Percentiles rank a stretch among this genome's conserved stretches.
phyloP scores from a whole-genome alignment of 331 rosid genomes.

The Quercus phellos region DNA sequence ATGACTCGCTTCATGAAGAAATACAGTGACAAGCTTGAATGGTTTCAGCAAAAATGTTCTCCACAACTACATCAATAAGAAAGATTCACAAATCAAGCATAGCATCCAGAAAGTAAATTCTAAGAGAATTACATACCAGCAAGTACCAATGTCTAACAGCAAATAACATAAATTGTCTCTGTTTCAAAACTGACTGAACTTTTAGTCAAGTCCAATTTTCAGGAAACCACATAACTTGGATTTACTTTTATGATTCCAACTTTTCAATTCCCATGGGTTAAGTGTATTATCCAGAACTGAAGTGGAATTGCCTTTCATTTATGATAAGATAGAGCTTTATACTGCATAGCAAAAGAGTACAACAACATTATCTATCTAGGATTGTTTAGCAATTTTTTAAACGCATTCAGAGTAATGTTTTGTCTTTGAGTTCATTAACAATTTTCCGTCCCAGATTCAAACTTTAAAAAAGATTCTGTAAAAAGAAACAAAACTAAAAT shows the following conservation, averaged over 20 bases:
- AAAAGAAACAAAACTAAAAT: neutral
- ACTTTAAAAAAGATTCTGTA: neutral
- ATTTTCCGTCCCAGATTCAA: neutral
- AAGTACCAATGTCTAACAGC: neutral
- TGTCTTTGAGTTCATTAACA: too few species aligned
- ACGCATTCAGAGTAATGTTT: neutral
- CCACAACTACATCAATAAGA: slow-evolving; percentile 26
- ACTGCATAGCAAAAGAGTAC: too few species aligned
- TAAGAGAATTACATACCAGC: neutral
- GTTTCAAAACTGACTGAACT: neutral
- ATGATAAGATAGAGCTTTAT: neutral
- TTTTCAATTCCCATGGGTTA: neutral
- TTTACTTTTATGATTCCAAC: neutral
- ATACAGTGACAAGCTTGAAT: slow-evolving; percentile 34
- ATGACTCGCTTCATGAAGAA: slow-evolving; percentile 41
- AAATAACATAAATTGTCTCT: neutral
- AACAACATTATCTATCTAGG: neutral
- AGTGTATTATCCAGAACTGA: neutral
- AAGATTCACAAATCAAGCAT: neutral
- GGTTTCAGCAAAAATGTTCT: slow-evolving; percentile 34
- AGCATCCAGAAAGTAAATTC: neutral
- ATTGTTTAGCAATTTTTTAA: neutral
- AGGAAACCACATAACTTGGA: neutral
- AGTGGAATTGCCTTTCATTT: neutral
- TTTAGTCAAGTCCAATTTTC: neutral